phyloP scores from a whole-genome alignment of 2,329 filamentous ascomycete species.

The Fusarium anguioides region DNA sequence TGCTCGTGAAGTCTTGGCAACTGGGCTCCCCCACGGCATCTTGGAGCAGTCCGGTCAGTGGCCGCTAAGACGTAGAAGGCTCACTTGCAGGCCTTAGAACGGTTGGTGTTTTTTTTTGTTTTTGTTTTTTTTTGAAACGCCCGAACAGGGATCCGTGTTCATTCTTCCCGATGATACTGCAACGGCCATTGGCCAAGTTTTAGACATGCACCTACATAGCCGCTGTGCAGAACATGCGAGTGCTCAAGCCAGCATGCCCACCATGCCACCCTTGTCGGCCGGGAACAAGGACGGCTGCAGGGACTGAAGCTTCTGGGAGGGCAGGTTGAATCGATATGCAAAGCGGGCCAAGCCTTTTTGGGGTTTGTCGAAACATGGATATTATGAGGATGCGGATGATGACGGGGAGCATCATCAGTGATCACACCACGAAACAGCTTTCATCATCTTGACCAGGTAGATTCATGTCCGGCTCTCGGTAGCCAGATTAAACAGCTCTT shows the following conservation, averaged over 20 bases:
- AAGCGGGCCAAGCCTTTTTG: conserved; percentile 41
- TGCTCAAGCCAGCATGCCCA: conserved; percentile 51
- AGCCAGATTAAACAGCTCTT: conserved; percentile 13
- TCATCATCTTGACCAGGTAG: not conserved
- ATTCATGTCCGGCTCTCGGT: conserved; percentile 13
- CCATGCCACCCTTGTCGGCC: conserved; percentile 42
- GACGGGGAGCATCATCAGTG: conserved; percentile 36
- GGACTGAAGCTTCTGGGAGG: conserved; percentile 44
- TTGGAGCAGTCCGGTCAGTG: conserved; percentile 31
- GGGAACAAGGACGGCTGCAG: conserved; percentile 45
- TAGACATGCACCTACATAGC: conserved; percentile 54
- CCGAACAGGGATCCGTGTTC: conserved; percentile 44
- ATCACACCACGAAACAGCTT: conserved; percentile 35
- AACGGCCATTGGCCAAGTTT: conserved; percentile 50
- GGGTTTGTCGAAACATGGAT: conserved; percentile 39
- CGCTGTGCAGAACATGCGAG: conserved; percentile 57
- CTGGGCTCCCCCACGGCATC: conserved; percentile 36
- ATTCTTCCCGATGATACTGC: conserved; percentile 41
- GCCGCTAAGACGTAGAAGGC: conserved; percentile 34
- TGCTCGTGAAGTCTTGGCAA: conserved; percentile 36
- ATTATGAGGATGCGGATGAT: conserved; percentile 40
- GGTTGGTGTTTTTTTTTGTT: conserved; percentile 40
- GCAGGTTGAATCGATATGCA: conserved; percentile 27
- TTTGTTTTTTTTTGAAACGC: too few species aligned
- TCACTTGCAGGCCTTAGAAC: conserved; percentile 30